Base-by-base conservation (phyloP, 2,329 filamentous ascomycete species). In the Falciphora oryzae region DNA sequence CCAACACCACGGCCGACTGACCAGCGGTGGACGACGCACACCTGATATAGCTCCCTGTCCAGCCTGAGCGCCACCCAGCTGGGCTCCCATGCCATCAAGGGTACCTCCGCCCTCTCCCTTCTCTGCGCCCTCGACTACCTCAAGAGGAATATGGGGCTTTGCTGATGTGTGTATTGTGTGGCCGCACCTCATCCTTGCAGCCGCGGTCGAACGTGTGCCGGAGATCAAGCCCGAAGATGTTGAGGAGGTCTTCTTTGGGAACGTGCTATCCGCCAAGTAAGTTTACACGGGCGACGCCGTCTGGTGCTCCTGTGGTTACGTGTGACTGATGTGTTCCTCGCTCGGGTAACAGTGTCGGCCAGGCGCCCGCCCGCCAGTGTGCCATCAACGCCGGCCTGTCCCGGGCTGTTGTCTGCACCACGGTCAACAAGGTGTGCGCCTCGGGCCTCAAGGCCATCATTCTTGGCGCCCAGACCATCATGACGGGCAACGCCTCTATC, bases 381-480 rank as follows among this genome's bases (percentile, higher is more conserved):
- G 92, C 93, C 72, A 85, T 99, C 73, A 87, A 89, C 72, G 95
- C 92, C 73, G 95, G 95, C 68, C 91, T 99, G 69, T 81, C 87
- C 64, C 84, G 96, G 68, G 84, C 85, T 64, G 91, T 90, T 69
- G 86, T 96, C 71, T 91, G 89, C 80, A 99, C 95, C 59, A 96
- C 93, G 63, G 87, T 99, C 75, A 99, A 99, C 89, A 99, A 99
- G 83, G 95, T 99, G 76, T 99, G 95, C 85, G 95, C 95, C 69
- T 97, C 93, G 13, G 89, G 90, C 59, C 82, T 97, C 76, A 99
- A 99, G 84, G 92, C 95, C 71, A 89, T 99, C 75, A 92, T 97
- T 70, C 85, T 99, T 67, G 95, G 91, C 71, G 92, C 94, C 63
- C 95, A 98, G 80, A 97, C 94, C 72, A 99, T 99, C 81, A 93